phyloP scores from a whole-genome alignment of 805 yeast species.

The Sugiyamaella smithiae region DNA sequence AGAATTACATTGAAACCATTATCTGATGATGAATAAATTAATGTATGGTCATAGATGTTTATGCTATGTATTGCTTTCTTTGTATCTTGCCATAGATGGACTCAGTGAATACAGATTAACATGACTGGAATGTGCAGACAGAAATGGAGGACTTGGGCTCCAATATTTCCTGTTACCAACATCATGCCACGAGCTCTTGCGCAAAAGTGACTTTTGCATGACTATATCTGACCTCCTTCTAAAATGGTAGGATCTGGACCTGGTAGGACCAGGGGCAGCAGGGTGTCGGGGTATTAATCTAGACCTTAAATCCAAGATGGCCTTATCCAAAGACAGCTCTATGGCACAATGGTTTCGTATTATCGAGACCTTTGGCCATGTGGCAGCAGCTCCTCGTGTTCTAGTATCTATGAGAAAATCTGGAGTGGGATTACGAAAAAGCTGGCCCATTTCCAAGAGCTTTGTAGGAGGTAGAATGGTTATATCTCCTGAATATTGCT shows the following conservation, averaged over 20 bases:
- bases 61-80: neutral
- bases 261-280: neutral
- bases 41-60: neutral
- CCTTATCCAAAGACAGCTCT: conserved; percentile 80
- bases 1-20: neutral
- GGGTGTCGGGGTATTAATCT: conserved; percentile 20
- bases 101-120: conserved; percentile 14
- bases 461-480: conserved; percentile 82
- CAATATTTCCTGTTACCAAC: conserved; percentile 12
- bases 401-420: conserved; percentile 68
- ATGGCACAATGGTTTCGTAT: conserved; percentile 87
- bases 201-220: conserved; percentile 7
- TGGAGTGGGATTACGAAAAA: conserved; percentile 79
- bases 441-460: conserved; percentile 52
- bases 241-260: conserved; percentile 11
- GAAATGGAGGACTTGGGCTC: conserved; percentile 18
- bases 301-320: conserved; percentile 62
- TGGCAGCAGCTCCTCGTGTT: conserved; percentile 81
- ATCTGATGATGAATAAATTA: neutral
- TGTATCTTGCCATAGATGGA: conserved; percentile 8
- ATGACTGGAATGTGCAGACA: conserved; percentile 18
- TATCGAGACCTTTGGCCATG: conserved; percentile 89
- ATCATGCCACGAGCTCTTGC: conserved; percentile 15
- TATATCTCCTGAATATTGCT: conserved; percentile 88
- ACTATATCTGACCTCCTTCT: conserved; percentile 18